Base-by-base conservation (phyloP, 169 alveolate species). In the Plasmodium vinckei region DNA sequence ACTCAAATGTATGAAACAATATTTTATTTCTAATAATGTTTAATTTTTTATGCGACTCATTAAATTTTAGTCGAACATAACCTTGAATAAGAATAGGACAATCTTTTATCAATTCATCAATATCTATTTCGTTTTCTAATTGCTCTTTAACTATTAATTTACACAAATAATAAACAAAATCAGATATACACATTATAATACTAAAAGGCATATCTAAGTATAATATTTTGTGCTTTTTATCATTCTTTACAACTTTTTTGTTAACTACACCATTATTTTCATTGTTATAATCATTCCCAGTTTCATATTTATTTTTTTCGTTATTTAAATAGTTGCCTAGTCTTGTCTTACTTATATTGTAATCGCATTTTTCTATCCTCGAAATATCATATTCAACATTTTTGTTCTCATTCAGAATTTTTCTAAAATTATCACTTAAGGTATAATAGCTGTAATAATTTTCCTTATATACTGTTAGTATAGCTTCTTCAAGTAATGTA, bases 61-160 rank as follows among this genome's bases (percentile, higher is more conserved):
- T 68, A 63, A 86, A 60, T 69, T 86, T 86, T 56, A 86, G 64
- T 51, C 56, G 44, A 19, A 86, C 75, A 63, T 86, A 86, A 15
- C 91, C 91, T 47, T 86, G 91, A 44, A 70, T 61, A n/a, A 86
- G 69, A 42, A 70, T 46, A 5, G 91, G 84, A 9, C 69, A 86
- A 17, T 44, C 21, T 86, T 65, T 86, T 39, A 86, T 46, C 19
- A 86, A 25, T 10, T 86, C 91, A 53, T 70, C 86, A 47, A 86
- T 72, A 39, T 86, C 59, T n/a, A 86, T 70, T 70, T 86, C 75
- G 0, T 60, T 46, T 15, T 68, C 75, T 13, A 70, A 51, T 1
- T 86, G 57, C 57, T 86, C 91, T 65, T 69, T 69, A 21, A 70
- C 60, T 25, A 86, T 53, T 10, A 86, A 69, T 86, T 86, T 86